These are phyloP conservation scores for Trypanosoma theileri DNA, from an alignment of 208 protist species.

Conservation along the genomic window DNA sequence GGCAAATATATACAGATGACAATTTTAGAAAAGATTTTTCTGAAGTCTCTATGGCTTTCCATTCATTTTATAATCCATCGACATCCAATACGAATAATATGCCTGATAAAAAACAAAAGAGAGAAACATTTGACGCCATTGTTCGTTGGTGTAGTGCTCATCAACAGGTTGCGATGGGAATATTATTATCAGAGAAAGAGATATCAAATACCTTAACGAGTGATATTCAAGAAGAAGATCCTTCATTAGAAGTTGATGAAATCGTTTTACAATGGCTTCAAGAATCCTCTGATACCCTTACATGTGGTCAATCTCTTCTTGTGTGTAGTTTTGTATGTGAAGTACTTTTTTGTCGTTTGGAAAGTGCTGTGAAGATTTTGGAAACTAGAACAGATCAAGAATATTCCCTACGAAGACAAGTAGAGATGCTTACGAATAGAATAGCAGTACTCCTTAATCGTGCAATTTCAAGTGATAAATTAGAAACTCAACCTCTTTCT, in stretches of 20 bases:
- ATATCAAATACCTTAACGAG: neutral
- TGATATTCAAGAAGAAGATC: constrained; percentile 7
- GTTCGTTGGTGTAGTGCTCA: constrained; percentile 68
- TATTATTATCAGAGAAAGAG: neutral
- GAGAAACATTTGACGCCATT: constrained; percentile 54
- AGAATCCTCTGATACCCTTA: constrained; percentile 35
- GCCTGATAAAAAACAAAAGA: constrained; percentile 43
- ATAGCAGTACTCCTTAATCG: constrained; percentile 22
- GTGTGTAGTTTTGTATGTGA: constrained; percentile 74
- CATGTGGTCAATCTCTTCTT: constrained; percentile 75
- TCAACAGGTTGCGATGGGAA: constrained; percentile 29
- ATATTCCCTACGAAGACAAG: neutral
- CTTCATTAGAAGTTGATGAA: constrained; percentile 26
- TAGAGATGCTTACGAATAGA: constrained; percentile 12
- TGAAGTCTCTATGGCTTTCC: neutral
- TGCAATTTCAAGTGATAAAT: constrained; percentile 43
- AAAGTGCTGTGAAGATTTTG: neutral
- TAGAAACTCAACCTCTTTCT: constrained; percentile 68
- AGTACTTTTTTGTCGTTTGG: constrained; percentile 36
- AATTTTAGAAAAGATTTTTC: constrained; percentile 9
- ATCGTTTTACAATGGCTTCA: constrained; percentile 64
- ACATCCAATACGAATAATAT: neutral
- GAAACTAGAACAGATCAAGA: neutral
- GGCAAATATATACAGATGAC: neutral
- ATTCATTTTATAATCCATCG: neutral